Conservation (phyloP, 2,329 filamentous ascomycete genomes). For the Thelonectria discophora region DNA sequence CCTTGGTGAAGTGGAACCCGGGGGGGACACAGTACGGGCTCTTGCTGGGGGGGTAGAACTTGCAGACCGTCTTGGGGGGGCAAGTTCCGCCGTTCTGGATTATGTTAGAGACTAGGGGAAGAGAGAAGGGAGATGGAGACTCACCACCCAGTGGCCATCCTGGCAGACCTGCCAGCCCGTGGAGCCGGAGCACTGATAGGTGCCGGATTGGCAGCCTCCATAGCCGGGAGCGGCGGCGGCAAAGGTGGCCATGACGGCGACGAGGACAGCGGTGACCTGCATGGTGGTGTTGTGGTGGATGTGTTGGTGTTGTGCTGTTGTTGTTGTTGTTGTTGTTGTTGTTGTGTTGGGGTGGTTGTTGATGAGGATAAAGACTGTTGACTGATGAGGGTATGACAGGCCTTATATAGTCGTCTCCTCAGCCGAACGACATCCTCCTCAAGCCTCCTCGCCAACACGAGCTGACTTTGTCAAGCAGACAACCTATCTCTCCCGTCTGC, state of each 20-base stretch:
- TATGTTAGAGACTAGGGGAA: no score
- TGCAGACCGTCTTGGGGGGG: conserved; percentile 48
- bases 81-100: conserved; percentile 47
- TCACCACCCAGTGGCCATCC: conserved; percentile 46
- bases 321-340: background rate
- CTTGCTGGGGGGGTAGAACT: conserved; percentile 47
- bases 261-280: conserved; percentile 42
- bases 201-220: conserved; percentile 45
- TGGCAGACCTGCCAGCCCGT: conserved; percentile 49
- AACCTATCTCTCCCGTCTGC: background rate
- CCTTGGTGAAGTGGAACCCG: conserved; percentile 39
- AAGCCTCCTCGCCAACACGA: conserved; percentile 11
- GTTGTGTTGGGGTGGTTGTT: background rate
- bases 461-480: background rate
- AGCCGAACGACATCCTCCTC: no score
- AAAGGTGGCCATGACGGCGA: conserved; percentile 37
- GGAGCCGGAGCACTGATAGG: conserved; percentile 46
- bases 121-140: conserved; percentile 23
- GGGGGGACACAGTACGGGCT: conserved; percentile 53
- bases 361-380: conserved; percentile 18
- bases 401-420: conserved; percentile 26
- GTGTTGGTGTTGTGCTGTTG: conserved; percentile 2
- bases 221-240: conserved; percentile 29
- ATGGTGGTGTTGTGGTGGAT: conserved; percentile 36
- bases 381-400: background rate